Evolutionary conservation across 2,329 filamentous ascomycete genomes (phyloP).

Genomic region (Calonectria leucothoes): DNA sequence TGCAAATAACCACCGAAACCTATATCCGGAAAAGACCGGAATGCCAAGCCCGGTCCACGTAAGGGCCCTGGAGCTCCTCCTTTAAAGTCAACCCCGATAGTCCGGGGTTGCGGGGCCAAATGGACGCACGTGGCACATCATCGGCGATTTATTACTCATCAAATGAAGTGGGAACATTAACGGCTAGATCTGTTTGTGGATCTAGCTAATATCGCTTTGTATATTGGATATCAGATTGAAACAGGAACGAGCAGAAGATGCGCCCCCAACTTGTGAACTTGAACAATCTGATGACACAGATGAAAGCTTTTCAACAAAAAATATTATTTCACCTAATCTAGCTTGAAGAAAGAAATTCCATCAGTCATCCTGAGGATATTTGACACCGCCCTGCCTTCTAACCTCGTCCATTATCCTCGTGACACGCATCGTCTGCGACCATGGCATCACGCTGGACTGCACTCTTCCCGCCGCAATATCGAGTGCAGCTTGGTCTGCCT

Average conservation of each 20-base stretch:
- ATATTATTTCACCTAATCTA: too few species aligned
- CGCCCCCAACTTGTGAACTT: too few species aligned
- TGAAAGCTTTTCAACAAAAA: not conserved
- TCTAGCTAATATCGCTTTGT: not conserved
- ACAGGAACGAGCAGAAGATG: too few species aligned
- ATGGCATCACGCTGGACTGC: conserved; percentile 55
- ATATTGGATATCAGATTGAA: too few species aligned
- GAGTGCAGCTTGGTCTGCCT: conserved; percentile 54
- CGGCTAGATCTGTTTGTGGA: not conserved
- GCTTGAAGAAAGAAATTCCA: not conserved
- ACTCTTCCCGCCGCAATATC: conserved; percentile 50
- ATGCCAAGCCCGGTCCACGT: not conserved
- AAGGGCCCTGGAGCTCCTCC: not conserved
- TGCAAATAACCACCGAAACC: not conserved
- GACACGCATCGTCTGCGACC: conserved; percentile 55
- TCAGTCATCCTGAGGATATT: conserved; percentile 39
- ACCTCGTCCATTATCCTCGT: conserved; percentile 60
- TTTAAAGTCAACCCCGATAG: not conserved
- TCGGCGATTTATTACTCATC: too few species aligned
- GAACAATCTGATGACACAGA: too few species aligned
- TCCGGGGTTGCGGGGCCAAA: not conserved
- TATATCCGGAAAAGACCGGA: not conserved
- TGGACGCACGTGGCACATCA: not conserved
- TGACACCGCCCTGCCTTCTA: conserved; percentile 43
- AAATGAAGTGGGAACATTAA: not conserved